phyloP scores from a whole-genome alignment of 139 green algal genomes.

The Deuterostichococcus epilithicus region DNA sequence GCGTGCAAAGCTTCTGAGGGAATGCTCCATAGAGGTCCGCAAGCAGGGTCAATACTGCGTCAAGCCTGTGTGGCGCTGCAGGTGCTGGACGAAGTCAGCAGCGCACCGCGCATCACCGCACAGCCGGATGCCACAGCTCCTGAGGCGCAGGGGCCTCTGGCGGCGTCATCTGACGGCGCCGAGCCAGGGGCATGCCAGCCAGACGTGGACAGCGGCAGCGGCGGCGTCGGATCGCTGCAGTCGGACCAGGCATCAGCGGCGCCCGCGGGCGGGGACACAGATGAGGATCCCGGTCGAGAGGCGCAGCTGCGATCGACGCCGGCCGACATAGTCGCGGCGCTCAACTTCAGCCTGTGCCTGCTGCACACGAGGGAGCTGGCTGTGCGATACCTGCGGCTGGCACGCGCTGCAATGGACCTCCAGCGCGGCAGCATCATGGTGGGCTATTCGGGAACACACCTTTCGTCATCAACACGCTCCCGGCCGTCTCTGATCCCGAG shows the following conservation, averaged over 20 bases:
- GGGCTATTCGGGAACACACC: too few relatives aligned
- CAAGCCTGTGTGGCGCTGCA: too few relatives aligned
- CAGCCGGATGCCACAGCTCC: too few relatives aligned
- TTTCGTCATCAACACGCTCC: too few relatives aligned
- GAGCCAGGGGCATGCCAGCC: not conserved
- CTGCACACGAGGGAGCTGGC: slow-evolving; percentile 7
- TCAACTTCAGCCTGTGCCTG: slow-evolving; percentile 28
- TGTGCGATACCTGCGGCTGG: slow-evolving; percentile 13
- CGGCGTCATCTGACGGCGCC: too few relatives aligned
- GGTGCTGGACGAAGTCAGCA: not conserved
- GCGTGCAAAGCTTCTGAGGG: too few relatives aligned
- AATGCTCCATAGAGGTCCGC: too few relatives aligned
- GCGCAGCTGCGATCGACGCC: not conserved
- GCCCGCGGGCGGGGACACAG: not conserved
- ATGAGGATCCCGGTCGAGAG: not conserved
- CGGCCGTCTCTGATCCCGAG: too few relatives aligned
- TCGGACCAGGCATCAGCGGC: not conserved
- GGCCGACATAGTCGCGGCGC: slow-evolving; percentile 15
- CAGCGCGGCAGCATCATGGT: slow-evolving; percentile 17
- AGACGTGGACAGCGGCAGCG: too few relatives aligned
- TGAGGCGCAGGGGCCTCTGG: too few relatives aligned
- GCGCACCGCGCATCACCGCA: not conserved
- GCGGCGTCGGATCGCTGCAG: too few relatives aligned
- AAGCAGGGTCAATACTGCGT: too few relatives aligned
- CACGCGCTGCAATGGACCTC: slow-evolving; percentile 3